Evolutionary conservation across 768 basidiomycete genomes (phyloP).

Genomic region (Coprinellus aureogranulatus): DNA sequence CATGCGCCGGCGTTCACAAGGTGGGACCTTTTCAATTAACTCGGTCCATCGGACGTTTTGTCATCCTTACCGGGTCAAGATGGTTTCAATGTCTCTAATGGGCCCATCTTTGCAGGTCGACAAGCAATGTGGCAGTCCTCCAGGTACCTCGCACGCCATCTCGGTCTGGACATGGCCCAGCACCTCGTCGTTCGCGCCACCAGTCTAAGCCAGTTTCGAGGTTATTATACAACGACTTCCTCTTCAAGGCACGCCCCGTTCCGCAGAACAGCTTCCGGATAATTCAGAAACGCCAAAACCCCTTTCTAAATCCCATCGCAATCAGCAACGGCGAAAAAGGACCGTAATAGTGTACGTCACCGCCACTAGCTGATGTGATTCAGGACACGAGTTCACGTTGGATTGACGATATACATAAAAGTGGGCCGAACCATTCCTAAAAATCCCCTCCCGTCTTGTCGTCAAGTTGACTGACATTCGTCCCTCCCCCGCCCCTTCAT

Average conservation of each 20-base stretch:
- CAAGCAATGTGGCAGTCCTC: neutral
- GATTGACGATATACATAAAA: slow-evolving; percentile 8
- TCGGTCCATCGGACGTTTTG: neutral
- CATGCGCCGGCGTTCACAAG: too few relatives aligned
- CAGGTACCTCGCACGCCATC: neutral
- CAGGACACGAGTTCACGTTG: neutral
- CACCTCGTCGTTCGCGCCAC: too few relatives aligned
- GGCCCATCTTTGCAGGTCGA: too few relatives aligned
- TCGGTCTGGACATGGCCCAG: slow-evolving; percentile 1
- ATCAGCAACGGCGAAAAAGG: slow-evolving; percentile 4
- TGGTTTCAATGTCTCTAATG: too few relatives aligned
- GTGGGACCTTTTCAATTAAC: neutral
- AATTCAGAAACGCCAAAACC: slow-evolving; percentile 1
- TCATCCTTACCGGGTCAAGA: too few relatives aligned
- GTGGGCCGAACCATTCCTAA: slow-evolving; percentile 7
- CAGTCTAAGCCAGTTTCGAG: neutral
- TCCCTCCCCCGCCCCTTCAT: neutral
- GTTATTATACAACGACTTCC: neutral
- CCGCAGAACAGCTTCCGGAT: slow-evolving; percentile 3
- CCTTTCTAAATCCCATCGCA: neutral
- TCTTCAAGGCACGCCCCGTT: neutral
- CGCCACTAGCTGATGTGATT: slow-evolving; percentile 21
- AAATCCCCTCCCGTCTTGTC: neutral
- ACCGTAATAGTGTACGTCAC: slow-evolving; percentile 23
- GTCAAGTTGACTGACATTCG: slow-evolving; percentile 5